Evolutionary conservation across 2,329 filamentous ascomycete species (phyloP), one percentile per base, ranked within the genome.

Genomic region (Helicocarpus griseus): DNA sequence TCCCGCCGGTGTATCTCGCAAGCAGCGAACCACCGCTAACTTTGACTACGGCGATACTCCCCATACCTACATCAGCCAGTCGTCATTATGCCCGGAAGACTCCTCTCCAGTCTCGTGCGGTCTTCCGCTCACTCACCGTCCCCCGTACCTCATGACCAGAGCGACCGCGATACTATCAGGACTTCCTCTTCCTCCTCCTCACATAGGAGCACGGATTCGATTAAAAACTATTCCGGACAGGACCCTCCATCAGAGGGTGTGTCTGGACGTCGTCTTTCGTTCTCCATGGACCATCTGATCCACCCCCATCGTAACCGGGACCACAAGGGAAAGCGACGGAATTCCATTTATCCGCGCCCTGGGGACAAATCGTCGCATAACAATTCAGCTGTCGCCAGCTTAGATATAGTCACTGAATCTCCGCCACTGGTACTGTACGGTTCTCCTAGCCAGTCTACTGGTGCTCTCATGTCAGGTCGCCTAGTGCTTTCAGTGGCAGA

Each of bases 341-440:
- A 63, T 35, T 57, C 68, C n/a, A 62, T 62, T 31, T 63, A 65
- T 5, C 58, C 61, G 21, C 64, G 67, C 44, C 70, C 68, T 1
- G 70, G 69, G 58, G 68, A 71, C 28, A 66, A 66, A 19, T 49
- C 59, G 3, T 36, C 41, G 13, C 52, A 48, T 22, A 62, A 62
- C 44, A 64, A 66, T 1, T 52, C 60, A n/a, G 47, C 53, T 28
- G 61, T 68, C 6, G 59, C 64, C 33, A 77, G 73, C 56, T 68
- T 85, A 56, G 73, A 78, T 53, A 74, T 85, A 61, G 68, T 77
- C 60, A 85, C 96, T 56, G 90, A 96, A 73, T 94, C 87, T 11
- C 89, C 89, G 1, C 90, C 90, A 2, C 77, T 91, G 17, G 80
- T 96, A 43, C 85, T 95, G 70, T 87, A 93, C 63, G 89, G 89